Conservation (phyloP, 805 yeast genomes). For the Pichia cabralensis region DNA sequence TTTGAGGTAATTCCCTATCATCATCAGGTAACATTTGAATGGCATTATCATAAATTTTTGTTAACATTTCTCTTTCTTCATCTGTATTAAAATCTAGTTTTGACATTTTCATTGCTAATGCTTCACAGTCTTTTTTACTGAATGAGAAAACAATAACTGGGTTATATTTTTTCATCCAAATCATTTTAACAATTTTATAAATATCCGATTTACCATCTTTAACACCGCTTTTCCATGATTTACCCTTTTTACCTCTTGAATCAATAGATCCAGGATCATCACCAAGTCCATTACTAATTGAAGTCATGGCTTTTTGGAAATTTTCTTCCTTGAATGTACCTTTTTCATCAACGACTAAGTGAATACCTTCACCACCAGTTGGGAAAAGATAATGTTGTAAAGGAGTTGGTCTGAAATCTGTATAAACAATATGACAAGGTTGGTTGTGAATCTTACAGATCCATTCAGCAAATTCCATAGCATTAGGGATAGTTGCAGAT, state of each 20-base stretch:
- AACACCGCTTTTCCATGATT: slow-evolving; percentile 79
- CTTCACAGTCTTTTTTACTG: slow-evolving; percentile 93
- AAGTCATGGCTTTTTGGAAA: slow-evolving; percentile 97
- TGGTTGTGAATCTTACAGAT: slow-evolving; percentile 88
- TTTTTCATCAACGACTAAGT: slow-evolving; percentile 94
- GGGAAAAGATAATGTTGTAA: slow-evolving; percentile 96
- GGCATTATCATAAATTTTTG: slow-evolving; percentile 87
- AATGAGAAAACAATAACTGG: slow-evolving; percentile 99
- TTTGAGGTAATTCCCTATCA: slow-evolving; percentile 90
- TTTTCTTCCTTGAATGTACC: slow-evolving; percentile 94
- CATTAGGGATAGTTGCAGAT: slow-evolving; percentile 95
- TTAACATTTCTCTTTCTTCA: slow-evolving; percentile 85
- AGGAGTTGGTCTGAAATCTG: slow-evolving; percentile 98
- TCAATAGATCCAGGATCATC: slow-evolving; percentile 67
- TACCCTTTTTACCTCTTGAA: slow-evolving; percentile 42
- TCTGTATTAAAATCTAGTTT: slow-evolving; percentile 89
- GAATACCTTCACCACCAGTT: slow-evolving; percentile 97
- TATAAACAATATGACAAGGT: slow-evolving; percentile 97
- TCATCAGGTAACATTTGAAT: slow-evolving; percentile 78
- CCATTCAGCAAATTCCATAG: slow-evolving; percentile 99
- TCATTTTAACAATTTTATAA: slow-evolving; percentile 94
- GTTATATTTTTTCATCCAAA: slow-evolving; percentile 90
- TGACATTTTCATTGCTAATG: slow-evolving; percentile 89
- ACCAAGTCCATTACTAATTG: slow-evolving; percentile 71
- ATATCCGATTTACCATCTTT: slow-evolving; percentile 65